phyloP scores from a whole-genome alignment of 2,329 filamentous ascomycete genomes.

The Hypoxylon sp. region DNA sequence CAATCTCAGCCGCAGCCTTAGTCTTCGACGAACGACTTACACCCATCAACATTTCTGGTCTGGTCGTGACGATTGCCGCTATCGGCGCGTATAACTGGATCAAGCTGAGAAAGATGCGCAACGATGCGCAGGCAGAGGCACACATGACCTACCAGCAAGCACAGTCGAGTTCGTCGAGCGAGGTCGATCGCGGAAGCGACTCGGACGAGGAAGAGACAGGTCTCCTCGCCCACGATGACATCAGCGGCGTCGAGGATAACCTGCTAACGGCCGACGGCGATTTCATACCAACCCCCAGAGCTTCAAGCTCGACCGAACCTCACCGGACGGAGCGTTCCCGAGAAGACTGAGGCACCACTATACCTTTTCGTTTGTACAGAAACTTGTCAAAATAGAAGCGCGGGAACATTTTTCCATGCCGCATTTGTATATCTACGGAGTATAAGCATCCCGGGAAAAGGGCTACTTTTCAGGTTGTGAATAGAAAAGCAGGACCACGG shows the following conservation, averaged over 20 bases:
- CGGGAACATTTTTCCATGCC: constrained; percentile 17
- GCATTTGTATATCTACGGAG: constrained; percentile 38
- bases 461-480: constrained; percentile 12
- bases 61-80: constrained; percentile 87
- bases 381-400: constrained; percentile 26
- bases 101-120: constrained; percentile 90
- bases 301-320: constrained; percentile 40
- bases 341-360: constrained; percentile 38
- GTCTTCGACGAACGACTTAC: constrained; percentile 92
- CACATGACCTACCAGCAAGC: constrained; percentile 55
- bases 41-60: constrained; percentile 84
- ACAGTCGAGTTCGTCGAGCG: constrained; percentile 52
- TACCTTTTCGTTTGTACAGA: constrained; percentile 32
- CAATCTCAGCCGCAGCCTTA: constrained; percentile 86
- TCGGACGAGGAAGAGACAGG: constrained; percentile 61
- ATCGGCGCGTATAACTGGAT: constrained; percentile 95
- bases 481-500: constrained; percentile 15
- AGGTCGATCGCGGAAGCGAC: constrained; percentile 53
- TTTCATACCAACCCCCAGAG: constrained; percentile 53
- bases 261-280: constrained; percentile 57
- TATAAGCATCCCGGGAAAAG: constrained; percentile 26
- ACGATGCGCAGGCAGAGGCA: constrained; percentile 72
- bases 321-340: constrained; percentile 44
- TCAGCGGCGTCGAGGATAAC: constrained; percentile 53
- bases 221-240: constrained; percentile 56